Conservation (phyloP, 352 stramenopile species). For the Phytophthora pluvialis region DNA sequence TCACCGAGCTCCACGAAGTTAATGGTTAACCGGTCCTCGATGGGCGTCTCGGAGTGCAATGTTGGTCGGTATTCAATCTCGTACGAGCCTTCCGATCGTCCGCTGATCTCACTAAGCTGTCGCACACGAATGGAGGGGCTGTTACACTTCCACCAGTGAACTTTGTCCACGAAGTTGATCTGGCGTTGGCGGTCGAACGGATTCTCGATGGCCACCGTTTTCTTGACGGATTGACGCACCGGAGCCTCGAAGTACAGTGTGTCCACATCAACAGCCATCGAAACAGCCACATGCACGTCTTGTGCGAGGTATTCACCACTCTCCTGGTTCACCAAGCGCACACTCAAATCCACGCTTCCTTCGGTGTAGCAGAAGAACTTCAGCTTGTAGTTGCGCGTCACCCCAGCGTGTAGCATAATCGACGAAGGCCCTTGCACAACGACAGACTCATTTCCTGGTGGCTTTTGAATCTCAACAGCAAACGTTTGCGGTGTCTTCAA, state of each 20-base stretch:
- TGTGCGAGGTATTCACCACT: constrained; percentile 90
- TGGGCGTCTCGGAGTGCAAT: constrained; percentile 47
- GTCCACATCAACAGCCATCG: constrained; percentile 68
- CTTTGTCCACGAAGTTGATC: constrained; percentile 67
- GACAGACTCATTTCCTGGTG: constrained; percentile 45
- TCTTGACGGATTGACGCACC: constrained; percentile 83
- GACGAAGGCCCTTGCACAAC: constrained; percentile 72
- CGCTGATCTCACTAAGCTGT: constrained; percentile 73
- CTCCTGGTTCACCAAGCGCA: constrained; percentile 84
- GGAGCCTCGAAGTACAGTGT: constrained; percentile 83
- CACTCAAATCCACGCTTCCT: constrained; percentile 49
- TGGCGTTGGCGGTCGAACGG: constrained; percentile 62
- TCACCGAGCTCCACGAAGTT: constrained; percentile 86
- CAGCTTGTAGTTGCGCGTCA: constrained; percentile 81
- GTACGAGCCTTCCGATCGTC: constrained; percentile 80
- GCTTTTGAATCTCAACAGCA: constrained; percentile 67
- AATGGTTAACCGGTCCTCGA: constrained; percentile 75
- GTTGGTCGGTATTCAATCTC: constrained; percentile 92
- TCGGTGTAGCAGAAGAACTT: constrained; percentile 92
- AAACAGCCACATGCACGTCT: constrained; percentile 63
- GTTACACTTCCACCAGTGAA: constrained; percentile 86
- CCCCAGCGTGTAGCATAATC: constrained; percentile 64
- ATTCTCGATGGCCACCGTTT: constrained; percentile 91
- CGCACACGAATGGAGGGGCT: constrained; percentile 72
- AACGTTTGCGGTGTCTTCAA: constrained; percentile 83